These are phyloP conservation scores for Phytophthora cajani DNA, from an alignment of 352 stramenopile species.

Conservation along the genomic window DNA sequence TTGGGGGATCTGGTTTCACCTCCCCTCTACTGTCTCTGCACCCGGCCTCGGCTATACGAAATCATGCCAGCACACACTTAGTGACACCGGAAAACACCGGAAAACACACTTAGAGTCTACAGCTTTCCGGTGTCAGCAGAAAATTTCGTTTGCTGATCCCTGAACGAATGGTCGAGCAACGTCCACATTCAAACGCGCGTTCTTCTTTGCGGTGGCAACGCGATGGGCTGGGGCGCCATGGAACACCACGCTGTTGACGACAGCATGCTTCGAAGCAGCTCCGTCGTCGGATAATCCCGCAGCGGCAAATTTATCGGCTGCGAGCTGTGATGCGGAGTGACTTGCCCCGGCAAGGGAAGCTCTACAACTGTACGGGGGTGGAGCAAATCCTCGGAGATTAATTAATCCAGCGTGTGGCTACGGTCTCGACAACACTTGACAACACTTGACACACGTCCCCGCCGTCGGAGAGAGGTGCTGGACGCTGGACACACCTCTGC, in stretches of 20 bases:
- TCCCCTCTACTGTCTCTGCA: too few relatives aligned
- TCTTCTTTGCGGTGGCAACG: conserved; percentile 9
- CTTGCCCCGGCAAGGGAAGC: background rate
- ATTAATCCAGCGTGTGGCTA: conserved; percentile 17
- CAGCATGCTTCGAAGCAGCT: background rate
- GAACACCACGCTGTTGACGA: background rate
- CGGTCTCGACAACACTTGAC: background rate
- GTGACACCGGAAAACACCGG: too few relatives aligned
- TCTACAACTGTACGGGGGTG: conserved; percentile 1
- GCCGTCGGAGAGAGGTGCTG: conserved; percentile 25
- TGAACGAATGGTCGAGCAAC: conserved; percentile 11
- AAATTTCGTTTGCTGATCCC: conserved; percentile 24
- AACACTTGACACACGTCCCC: background rate
- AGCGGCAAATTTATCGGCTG: background rate
- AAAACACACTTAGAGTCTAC: too few relatives aligned
- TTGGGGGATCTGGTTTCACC: too few relatives aligned
- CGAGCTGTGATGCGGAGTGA: conserved; percentile 2
- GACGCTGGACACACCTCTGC: background rate
- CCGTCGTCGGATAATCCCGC: conserved; percentile 30
- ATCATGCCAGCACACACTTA: too few relatives aligned
- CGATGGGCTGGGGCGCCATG: background rate
- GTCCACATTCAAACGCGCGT: conserved; percentile 1
- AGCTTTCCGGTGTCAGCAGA: too few relatives aligned
- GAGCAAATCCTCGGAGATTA: conserved; percentile 25
- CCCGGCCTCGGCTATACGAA: too few relatives aligned